Conservation (phyloP, 192 early-diverging fungal species). For the Rhizoclosmatium globosum region DNA sequence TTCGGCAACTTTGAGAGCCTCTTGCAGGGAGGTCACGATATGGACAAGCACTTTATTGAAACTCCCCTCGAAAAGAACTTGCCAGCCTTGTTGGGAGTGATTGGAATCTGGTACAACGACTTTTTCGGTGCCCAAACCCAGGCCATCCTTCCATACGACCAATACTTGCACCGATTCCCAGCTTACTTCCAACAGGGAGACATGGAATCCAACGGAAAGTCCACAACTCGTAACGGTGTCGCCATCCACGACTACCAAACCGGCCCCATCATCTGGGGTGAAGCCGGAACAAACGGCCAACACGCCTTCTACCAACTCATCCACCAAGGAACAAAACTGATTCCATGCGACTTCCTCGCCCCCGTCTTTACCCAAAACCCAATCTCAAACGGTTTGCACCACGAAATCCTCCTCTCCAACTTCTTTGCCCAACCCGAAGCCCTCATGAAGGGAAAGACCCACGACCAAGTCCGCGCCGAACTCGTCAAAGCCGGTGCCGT, state of each 20-base stretch:
- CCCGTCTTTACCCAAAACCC: conserved; percentile 95
- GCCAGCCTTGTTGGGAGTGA: conserved; percentile 85
- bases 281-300: conserved; percentile 99
- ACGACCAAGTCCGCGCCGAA: conserved; percentile 82
- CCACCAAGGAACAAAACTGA: conserved; percentile 98
- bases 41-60: conserved; percentile 95
- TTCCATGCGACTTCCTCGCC: conserved; percentile 96
- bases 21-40: conserved; percentile 90
- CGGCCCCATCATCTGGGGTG: conserved; percentile 99
- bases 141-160: conserved; percentile 97
- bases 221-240: conserved; percentile 82
- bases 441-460: conserved; percentile 91
- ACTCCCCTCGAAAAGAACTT: conserved; percentile 93
- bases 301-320: conserved; percentile 99
- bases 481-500: conserved; percentile 75
- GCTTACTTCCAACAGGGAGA: conserved; percentile 99
- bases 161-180: conserved; percentile 97
- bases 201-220: conserved; percentile 99
- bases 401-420: conserved; percentile 98
- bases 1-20: conserved; percentile 94
- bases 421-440: conserved; percentile 99
- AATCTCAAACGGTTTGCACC: conserved; percentile 82
- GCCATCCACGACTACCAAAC: conserved; percentile 81
- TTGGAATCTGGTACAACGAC: conserved; percentile 99
- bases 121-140: conserved; percentile 94